Percentiles rank a stretch among this genome's conserved stretches.
Evolutionary conservation across 2,329 filamentous ascomycete species (phyloP).

Genomic region (Arthrobotrys pseudoclavata): DNA sequence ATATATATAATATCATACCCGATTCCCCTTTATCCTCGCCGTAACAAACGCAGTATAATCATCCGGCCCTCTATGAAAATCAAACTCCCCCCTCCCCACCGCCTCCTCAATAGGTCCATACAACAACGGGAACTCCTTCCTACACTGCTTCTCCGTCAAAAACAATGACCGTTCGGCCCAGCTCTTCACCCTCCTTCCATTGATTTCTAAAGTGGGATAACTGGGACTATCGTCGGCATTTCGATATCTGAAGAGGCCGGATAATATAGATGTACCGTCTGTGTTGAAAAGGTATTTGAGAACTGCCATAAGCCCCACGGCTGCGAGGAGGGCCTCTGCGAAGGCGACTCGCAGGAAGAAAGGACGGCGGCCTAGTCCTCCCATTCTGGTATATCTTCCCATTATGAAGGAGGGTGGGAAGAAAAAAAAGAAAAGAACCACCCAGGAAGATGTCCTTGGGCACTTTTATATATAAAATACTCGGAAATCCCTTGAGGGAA

Average conservation of each 20-base stretch:
- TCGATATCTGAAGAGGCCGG: not conserved
- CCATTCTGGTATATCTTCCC: slow-evolving; percentile 45
- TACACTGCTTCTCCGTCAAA: slow-evolving; percentile 54
- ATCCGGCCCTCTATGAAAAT: slow-evolving; percentile 49
- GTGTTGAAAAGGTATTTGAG: slow-evolving; percentile 44
- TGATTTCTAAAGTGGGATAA: slow-evolving; percentile 11
- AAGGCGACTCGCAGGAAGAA: slow-evolving; percentile 57
- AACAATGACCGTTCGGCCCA: slow-evolving; percentile 33
- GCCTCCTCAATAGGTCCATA: slow-evolving; percentile 50
- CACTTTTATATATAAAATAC: not conserved
- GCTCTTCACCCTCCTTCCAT: slow-evolving; percentile 22
- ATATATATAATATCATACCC: slow-evolving; percentile 18
- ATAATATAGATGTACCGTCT: not conserved
- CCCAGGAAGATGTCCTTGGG: not conserved
- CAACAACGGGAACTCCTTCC: slow-evolving; percentile 48
- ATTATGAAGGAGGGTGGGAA: slow-evolving; percentile 16
- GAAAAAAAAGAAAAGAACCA: slow-evolving; percentile 10
- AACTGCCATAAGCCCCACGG: slow-evolving; percentile 38
- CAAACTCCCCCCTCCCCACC: slow-evolving; percentile 45
- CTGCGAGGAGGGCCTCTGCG: slow-evolving; percentile 51
- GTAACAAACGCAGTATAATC: slow-evolving; percentile 51
- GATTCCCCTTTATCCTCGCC: slow-evolving; percentile 44
- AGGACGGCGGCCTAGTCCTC: slow-evolving; percentile 34
- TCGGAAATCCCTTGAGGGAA: not conserved
- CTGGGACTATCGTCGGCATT: slow-evolving; percentile 4